Conservation (phyloP, 2,329 filamentous ascomycete species). For the Ascochyta pisi region DNA sequence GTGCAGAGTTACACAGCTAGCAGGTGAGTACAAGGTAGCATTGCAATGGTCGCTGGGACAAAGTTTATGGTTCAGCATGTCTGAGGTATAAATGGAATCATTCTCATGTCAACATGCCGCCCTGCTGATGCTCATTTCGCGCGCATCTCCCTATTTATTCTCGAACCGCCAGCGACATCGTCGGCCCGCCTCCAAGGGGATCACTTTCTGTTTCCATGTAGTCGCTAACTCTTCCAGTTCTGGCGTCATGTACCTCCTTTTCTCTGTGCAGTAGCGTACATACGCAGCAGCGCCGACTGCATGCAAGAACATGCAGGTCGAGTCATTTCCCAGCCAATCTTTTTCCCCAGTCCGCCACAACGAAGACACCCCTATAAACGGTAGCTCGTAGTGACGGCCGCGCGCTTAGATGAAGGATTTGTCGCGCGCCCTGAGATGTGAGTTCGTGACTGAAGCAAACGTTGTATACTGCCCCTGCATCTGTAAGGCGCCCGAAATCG, state of each 20-base stretch:
- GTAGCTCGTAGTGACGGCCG: slow-evolving; percentile 4
- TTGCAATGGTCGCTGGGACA: neutral
- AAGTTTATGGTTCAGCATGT: neutral
- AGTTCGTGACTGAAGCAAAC: slow-evolving; percentile 13
- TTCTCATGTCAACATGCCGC: neutral
- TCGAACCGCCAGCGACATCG: slow-evolving; percentile 10
- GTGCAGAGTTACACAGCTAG: slow-evolving; percentile 8
- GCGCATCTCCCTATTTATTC: neutral
- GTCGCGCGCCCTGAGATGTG: slow-evolving; percentile 30
- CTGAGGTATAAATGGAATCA: neutral
- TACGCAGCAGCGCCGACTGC: slow-evolving; percentile 23
- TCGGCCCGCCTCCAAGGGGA: slow-evolving; percentile 15
- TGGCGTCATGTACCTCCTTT: slow-evolving; percentile 37
- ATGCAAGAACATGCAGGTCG: slow-evolving; percentile 24
- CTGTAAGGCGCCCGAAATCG: slow-evolving; percentile 1
- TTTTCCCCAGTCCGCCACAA: slow-evolving; percentile 5
- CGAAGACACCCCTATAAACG: slow-evolving; percentile 4
- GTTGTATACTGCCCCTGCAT: slow-evolving; percentile 34
- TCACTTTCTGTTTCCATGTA: slow-evolving; percentile 36
- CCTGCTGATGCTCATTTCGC: neutral
- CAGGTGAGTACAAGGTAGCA: slow-evolving; percentile 8
- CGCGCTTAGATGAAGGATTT: slow-evolving; percentile 8
- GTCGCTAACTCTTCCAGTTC: slow-evolving; percentile 7
- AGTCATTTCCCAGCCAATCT: slow-evolving; percentile 27
- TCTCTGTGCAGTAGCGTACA: slow-evolving; percentile 26